Evolutionary conservation across 371 early-diverging fungal genomes (phyloP).

Genomic region (Actinomucor elegans): DNA sequence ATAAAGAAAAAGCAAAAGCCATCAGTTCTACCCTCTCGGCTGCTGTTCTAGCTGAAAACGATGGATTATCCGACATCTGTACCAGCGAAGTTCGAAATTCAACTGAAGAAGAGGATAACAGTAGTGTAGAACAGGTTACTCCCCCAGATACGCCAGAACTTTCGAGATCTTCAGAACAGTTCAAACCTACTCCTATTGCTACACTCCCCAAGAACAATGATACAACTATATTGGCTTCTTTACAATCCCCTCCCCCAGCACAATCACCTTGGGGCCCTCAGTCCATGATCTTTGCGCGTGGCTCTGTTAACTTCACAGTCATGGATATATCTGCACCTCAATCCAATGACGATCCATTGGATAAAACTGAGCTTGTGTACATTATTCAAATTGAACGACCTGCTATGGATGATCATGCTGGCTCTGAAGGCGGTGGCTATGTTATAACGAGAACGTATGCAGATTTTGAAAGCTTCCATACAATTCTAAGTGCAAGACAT

Average conservation of each 20-base stretch:
- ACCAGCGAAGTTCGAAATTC: background rate
- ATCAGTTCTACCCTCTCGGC: constrained; percentile 2
- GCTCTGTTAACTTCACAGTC: constrained; percentile 44
- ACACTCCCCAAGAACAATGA: background rate
- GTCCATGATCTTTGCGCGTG: constrained; percentile 25
- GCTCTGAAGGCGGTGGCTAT: constrained; percentile 52
- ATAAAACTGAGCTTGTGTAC: constrained; percentile 33
- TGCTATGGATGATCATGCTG: constrained; percentile 24
- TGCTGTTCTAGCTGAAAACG: background rate
- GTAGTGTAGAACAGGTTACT: background rate
- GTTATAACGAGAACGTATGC: constrained; percentile 47
- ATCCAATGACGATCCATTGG: background rate
- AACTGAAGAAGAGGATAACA: background rate
- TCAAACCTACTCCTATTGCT: background rate
- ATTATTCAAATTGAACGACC: constrained; percentile 52
- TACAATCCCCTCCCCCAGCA: constrained; percentile 8
- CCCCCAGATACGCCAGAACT: constrained; percentile 13
- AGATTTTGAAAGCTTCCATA: constrained; percentile 47
- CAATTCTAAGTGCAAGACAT: constrained; percentile 34
- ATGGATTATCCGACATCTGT: background rate
- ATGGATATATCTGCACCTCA: constrained; percentile 42
- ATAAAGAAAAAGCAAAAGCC: constrained; percentile 4
- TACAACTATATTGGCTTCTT: background rate
- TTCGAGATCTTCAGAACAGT: background rate
- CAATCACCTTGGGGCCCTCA: background rate